Base-by-base conservation (phyloP, 2,329 filamentous ascomycete genomes). In the Xylaria sp. region DNA sequence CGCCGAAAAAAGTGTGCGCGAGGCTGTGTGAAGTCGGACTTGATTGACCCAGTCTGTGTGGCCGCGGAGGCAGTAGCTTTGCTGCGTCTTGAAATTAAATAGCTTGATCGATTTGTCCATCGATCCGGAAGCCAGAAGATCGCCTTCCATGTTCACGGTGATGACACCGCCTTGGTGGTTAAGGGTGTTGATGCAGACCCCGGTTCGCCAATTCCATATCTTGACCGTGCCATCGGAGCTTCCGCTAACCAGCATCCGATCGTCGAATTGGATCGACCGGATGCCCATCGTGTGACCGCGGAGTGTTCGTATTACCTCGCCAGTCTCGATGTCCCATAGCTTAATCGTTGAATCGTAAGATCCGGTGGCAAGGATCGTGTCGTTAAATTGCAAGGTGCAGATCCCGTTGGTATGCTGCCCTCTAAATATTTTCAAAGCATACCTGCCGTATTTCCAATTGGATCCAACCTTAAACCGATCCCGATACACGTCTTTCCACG, bases 401-500 rank as follows among this genome's bases (percentile, higher is more conserved):
- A 94, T 86, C 38, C 93, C 93, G 69, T 97, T 97, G 9, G 84
- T 87, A 72, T 97, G 88, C 37, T 68, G 80, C 1, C 92, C 93
- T 63, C 87, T 88, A 72, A 99, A 91, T 11, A 89, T 85, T 68
- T 88, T 92, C 62, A 90, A 88, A 6, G 87, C 87, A 74, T 89
- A 97, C 37, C 93, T 86, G 3, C 94, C 93, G 60, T 96, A 92
- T 71, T 96, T 96, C 94, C 94, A 99, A 71, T 97, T 97, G 56
- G 88, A 94, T 47, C 94, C 93, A 44, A 99, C 92, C 71, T 93
- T 94, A 79, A 93, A 97, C 16, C 91, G 85, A 71, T 97, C 93
- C 60, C 91, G 90, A 76, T 99, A 99, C 1, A 99, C 91, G 57
- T 96, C 92, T 73, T 99, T 99, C 94, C 94, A 99, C 0, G 89